Conservation (phyloP, 2,329 filamentous ascomycete genomes). For the Coniochaeta ligniaria region DNA sequence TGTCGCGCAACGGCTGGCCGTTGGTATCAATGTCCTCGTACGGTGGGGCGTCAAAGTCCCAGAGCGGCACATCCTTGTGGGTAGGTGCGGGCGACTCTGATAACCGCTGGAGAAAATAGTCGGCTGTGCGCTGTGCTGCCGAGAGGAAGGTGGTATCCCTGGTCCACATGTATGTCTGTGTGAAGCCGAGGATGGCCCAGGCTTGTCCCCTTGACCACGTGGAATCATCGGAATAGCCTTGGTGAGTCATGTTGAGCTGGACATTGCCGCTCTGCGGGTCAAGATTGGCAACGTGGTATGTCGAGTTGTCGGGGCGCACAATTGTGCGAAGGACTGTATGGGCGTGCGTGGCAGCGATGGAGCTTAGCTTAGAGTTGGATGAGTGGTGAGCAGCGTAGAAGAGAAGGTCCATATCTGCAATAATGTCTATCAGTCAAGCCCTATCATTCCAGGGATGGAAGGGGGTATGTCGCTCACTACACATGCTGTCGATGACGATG, state of each 20-base stretch:
- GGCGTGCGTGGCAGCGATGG: constrained; percentile 31
- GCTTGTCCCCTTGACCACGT: constrained; percentile 43
- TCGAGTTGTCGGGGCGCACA: constrained; percentile 27
- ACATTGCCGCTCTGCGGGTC: constrained; percentile 28
- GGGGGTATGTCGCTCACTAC: constrained; percentile 12
- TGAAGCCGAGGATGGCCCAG: constrained; percentile 40
- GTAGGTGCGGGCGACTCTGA: constrained; percentile 16
- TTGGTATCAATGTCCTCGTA: neutral
- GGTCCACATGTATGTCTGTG: constrained; percentile 41
- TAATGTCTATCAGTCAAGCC: neutral
- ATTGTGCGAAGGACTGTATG: constrained; percentile 28
- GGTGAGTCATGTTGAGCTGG: constrained; percentile 32
- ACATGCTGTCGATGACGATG: constrained; percentile 34
- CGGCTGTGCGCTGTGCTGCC: constrained; percentile 28
- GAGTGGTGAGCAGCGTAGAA: constrained; percentile 28
- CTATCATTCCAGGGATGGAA: neutral
- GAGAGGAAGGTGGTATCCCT: constrained; percentile 30
- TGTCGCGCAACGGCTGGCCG: constrained; percentile 7
- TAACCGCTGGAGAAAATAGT: constrained; percentile 38
- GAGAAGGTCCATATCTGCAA: constrained; percentile 24
- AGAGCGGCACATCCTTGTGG: constrained; percentile 21
- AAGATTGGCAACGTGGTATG: constrained; percentile 39
- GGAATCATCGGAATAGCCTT: constrained; percentile 35
- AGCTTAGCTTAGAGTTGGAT: constrained; percentile 17
- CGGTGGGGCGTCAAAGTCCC: constrained; percentile 42